Evolutionary conservation across 1,284 basidiomycete species (phyloP), one percentile per base, ranked within the genome.

Genomic region (Vanrija sp.): DNA sequence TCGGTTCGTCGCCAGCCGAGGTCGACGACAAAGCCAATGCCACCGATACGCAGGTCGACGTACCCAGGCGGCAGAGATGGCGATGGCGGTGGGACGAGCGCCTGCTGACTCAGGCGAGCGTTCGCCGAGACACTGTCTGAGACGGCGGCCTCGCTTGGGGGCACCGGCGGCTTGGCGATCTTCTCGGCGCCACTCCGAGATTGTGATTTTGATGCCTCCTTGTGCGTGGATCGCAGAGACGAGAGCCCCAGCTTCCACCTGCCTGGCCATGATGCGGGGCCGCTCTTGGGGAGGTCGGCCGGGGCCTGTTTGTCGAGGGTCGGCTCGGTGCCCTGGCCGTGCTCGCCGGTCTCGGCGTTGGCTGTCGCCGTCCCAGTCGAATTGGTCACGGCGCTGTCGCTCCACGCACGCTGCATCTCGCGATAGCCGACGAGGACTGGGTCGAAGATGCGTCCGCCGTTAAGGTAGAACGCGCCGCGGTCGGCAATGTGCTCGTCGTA

Each of bases 1-100:
- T 68, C 66, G 0, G 64, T 64, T 23, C 71, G 53, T 8, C 53
- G 61, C 65, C 62, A 65, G 3, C 65, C 65, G 19, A 72, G 54
- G 59, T 73, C 71, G 16, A 72, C 38, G 0, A 73, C 59, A 15
- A 71, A 57, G 8, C 71, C 71, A 3, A 72, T 22, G 2, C 68
- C 69, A 24, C 56, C 59, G 51, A 60, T 65, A 8, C 69, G 56
- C 18, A 69, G 49, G 55, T 72, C 67, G 15, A 62, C 43, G 42
- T 72, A 71, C 12, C 59, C 54, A 3, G 42, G 42, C 0, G 71
- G 71, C 8, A 69, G 47, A 1, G 45, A 24, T 18, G 19, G 19
- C 39, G 37, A 20, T 3, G 45, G 22, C n/a, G 19, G 41, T 7
- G 24, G n/a, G 15, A 10, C 18, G 12, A 31, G 31, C 12, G 31